Evolutionary conservation across 805 yeast genomes (phyloP), one percentile per base, ranked within the genome.

Genomic region (Wickerhamomyces queroliae): DNA sequence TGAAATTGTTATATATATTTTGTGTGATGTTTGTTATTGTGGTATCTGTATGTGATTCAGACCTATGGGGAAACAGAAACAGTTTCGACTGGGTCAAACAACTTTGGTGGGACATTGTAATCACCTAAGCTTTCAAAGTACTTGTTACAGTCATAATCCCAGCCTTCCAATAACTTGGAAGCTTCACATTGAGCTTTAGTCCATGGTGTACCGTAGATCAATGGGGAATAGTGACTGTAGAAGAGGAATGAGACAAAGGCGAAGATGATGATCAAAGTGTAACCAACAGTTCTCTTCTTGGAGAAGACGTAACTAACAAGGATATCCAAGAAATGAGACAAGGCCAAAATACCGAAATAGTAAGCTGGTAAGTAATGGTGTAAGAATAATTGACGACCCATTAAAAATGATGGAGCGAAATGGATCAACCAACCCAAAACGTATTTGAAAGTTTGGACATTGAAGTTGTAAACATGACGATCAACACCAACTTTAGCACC

Each of bases 311-410:
- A 74, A 16, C 62, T 52, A n/a, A 66, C 71, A 25, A 74, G 47
- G 39, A 78, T 61, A 47, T 81, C 85, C 35, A 80, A 63, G 39
- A 72, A 66, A 45, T 83, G 90, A n/a, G 84, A 85, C 37, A 87
- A 66, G 3, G 83, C 86, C 47, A 87, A 69, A 39, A 86, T 69
- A 35, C 88, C 93, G 63, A 93, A 93, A 66, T 88, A 93, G 38
- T 87, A 74, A 2, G 98, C 87, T 41, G 96, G 97, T 49, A 93
- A 66, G 62, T 91, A 91, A 63, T 90, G 98, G 62, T 90, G 98
- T 58, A 90, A 69, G 68, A 91, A 90, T 63, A 90, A 64, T 66
- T 90, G 97, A 66, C 98, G 80, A 19, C 80, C 89, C 98, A 90
- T 90, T 42, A 90, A 66, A 63, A 76, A 81, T 38, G 86, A 84